Base-by-base conservation (phyloP, 2,329 filamentous ascomycete genomes). In the Penicillium crustosum region DNA sequence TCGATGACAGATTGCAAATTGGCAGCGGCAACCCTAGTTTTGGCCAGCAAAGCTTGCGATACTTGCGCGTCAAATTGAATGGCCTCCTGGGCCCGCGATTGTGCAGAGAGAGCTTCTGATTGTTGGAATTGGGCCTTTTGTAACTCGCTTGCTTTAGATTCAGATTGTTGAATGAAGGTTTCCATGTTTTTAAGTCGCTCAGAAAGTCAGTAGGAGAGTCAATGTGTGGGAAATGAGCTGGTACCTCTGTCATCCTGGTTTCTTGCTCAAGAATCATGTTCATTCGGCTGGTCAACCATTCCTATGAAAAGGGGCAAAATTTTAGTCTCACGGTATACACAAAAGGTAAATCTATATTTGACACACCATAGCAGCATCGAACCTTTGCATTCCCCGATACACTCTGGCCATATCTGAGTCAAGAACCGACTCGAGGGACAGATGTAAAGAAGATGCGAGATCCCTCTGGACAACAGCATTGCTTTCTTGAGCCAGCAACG, bases 101-200 rank as follows among this genome's bases (percentile, higher is more conserved):
- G 70, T 15, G 65, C 63, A 25, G 63, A 49, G 1, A 73, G 52
- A 0, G 66, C 57, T 52, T 75, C 65, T 8, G 68, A 68, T 47
- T 79, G 75, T 25, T 68, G 60, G n/a, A 59, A 27, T 38, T 79
- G 76, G 6, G 66, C 61, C 52, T 66, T 64, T 23, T 71, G 70
- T 12, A 79, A 54, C 17, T 65, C 58, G 27, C 67, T 62, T 4
- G 75, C 71, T 55, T 63, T 74, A 2, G 47, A 23, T 53, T 75
- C 69, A 7, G 77, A 73, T 17, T 67, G 55, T 8, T 70, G 62
- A 31, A 79, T 70, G 2, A 68, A 64, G 3, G 36, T 54, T 33
- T 75, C 70, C 51, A 79, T 71, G 10, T 56, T 54, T 44, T 64
- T 63, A 8, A 79, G 63, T 23, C 68, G 73, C 77, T 79, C 41